These are phyloP conservation scores for Metschnikowia reukaufii DNA, from an alignment of 805 yeast genomes.

Conservation along the genomic window DNA sequence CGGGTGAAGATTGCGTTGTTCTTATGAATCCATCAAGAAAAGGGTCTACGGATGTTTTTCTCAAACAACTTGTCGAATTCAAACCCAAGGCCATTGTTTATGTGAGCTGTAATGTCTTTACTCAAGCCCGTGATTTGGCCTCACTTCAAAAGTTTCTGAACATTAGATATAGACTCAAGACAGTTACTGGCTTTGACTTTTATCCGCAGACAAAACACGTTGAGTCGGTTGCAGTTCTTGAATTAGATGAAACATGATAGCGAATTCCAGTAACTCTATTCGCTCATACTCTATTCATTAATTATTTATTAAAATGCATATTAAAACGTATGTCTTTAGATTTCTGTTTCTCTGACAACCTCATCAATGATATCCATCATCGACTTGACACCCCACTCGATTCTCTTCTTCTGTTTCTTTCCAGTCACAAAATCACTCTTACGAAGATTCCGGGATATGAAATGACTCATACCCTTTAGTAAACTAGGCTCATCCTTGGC, in stretches of 20 bases:
- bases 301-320: neutral
- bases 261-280: too few species aligned
- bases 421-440: constrained; percentile 51
- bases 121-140: constrained; percentile 46
- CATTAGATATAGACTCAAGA: constrained; percentile 18
- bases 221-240: constrained; percentile 52
- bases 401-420: constrained; percentile 53
- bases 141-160: constrained; percentile 24
- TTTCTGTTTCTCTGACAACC: constrained; percentile 22
- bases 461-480: constrained; percentile 65
- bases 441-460: constrained; percentile 49
- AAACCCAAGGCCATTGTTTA: constrained; percentile 40
- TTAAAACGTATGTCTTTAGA: neutral
- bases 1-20: constrained; percentile 35
- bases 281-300: too few species aligned
- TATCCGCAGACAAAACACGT: constrained; percentile 61
- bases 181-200: constrained; percentile 44
- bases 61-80: constrained; percentile 38
- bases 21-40: constrained; percentile 48
- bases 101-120: constrained; percentile 46
- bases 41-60: constrained; percentile 37
- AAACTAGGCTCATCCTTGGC: constrained; percentile 59
- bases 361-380: constrained; percentile 55
- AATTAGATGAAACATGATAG: constrained; percentile 15
- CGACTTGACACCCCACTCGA: constrained; percentile 65